These are phyloP conservation scores for Mortierella sp. DNA, from an alignment of 371 early-diverging fungal genomes.

Conservation along the genomic window DNA sequence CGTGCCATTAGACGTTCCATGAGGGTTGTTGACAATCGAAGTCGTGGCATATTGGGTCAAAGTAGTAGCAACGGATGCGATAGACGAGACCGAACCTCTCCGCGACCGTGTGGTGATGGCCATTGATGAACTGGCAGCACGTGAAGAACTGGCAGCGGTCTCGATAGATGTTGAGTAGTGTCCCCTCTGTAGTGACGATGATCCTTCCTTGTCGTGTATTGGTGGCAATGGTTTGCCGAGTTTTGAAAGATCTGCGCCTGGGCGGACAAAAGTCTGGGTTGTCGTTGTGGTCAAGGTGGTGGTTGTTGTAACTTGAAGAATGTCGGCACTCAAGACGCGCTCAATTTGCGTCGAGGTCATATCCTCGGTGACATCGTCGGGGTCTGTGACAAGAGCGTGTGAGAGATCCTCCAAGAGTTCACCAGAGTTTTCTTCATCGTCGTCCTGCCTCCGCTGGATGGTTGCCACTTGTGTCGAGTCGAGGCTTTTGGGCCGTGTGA, in stretches of 20 bases:
- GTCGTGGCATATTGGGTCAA: slow-evolving; percentile 52
- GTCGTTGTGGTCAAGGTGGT: slow-evolving; percentile 55
- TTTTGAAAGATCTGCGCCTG: slow-evolving; percentile 49
- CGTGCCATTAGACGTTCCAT: slow-evolving; percentile 31
- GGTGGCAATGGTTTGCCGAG: slow-evolving; percentile 53
- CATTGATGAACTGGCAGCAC: slow-evolving; percentile 42
- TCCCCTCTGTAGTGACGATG: slow-evolving; percentile 17
- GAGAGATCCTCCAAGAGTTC: slow-evolving; percentile 51
- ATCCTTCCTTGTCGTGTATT: slow-evolving; percentile 26
- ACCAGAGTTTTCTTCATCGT: slow-evolving; percentile 35
- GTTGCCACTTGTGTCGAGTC: slow-evolving; percentile 35
- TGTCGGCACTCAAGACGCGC: slow-evolving; percentile 51
- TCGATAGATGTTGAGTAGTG: slow-evolving; percentile 31
- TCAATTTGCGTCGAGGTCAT: slow-evolving; percentile 57
- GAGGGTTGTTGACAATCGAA: slow-evolving; percentile 38
- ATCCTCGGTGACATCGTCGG: slow-evolving; percentile 53
- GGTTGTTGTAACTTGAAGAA: slow-evolving; percentile 53
- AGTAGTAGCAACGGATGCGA: slow-evolving; percentile 52
- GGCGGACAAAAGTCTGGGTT: slow-evolving; percentile 51
- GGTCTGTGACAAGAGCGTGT: slow-evolving; percentile 48
- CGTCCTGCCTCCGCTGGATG: background rate
- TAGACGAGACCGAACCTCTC: slow-evolving; percentile 54
- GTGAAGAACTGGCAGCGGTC: slow-evolving; percentile 29
- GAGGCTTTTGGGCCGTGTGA: slow-evolving; percentile 56
- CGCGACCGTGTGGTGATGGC: slow-evolving; percentile 47